phyloP scores from a whole-genome alignment of 2,329 filamentous ascomycete genomes.

The Sporothrix pallida region DNA sequence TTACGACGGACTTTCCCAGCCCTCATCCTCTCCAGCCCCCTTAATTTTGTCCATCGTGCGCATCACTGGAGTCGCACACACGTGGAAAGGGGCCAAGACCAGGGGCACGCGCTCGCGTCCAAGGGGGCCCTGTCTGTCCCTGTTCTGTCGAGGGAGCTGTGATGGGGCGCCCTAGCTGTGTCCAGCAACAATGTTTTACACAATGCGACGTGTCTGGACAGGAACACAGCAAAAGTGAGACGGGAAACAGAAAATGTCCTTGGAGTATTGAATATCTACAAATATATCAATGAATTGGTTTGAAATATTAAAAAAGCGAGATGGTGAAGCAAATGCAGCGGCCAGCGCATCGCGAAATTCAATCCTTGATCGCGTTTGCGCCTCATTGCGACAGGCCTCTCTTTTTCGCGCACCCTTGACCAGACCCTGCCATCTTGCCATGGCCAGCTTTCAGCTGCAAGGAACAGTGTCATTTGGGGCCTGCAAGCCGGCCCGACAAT shows the following conservation, averaged over 20 bases:
- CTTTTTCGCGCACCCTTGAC: neutral
- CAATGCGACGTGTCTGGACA: neutral
- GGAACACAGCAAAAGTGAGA: too few species aligned
- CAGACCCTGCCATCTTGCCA: neutral
- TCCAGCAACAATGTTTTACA: neutral
- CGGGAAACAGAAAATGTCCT: too few species aligned
- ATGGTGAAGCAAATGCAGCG: too few species aligned
- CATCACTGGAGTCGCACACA: neutral
- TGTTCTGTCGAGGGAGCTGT: neutral
- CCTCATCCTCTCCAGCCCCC: neutral
- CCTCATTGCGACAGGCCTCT: too few species aligned
- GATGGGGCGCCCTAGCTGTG: neutral
- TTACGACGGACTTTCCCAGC: neutral
- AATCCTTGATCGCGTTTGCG: neutral
- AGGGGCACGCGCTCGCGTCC: neutral
- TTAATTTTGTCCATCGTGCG: neutral
- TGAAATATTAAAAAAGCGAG: too few species aligned
- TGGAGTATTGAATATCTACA: too few species aligned
- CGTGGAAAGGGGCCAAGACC: neutral
- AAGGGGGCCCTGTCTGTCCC: slow-evolving; percentile 1
- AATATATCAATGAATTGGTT: too few species aligned
- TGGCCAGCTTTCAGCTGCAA: neutral
- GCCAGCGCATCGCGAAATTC: neutral
- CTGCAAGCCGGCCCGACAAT: slow-evolving; percentile 6
- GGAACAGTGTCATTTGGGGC: neutral